Evolutionary conservation across 2,329 filamentous ascomycete genomes (phyloP), one percentile per base, ranked within the genome.

Genomic region (Conoideocrella luteorostrata): DNA sequence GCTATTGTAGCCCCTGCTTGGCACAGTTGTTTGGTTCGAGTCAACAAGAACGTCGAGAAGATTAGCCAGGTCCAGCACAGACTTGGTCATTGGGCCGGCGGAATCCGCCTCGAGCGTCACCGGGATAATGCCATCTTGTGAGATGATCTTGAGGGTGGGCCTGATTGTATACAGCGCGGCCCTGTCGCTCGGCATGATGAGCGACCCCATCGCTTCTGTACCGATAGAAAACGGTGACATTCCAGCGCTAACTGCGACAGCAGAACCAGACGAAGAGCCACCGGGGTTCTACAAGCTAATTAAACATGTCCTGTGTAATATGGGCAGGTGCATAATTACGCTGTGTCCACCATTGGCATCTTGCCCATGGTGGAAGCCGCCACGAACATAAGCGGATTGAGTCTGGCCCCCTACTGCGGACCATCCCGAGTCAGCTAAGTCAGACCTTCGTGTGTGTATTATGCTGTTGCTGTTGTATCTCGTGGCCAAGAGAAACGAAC

Each of bases 201-300:
- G 26, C 13, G 26, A 29, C 7, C 26, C 26, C 13, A 13, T 29
- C 9, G 9, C 13, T 29, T 29, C 26, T 13, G 26, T 13, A 9
- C 26, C 38, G 17, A 46, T 41, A 11, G 44, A 36, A 18, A 46
- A n/a, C 21, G 44, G 44, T 17, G 30, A 24, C n/a, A 43, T 42
- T 12, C 44, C 44, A 37, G 39, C 39, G 11, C 39, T 39, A 17
- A 46, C 32, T 17, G 39, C 44, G 6, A 46, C 32, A 24, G 44
- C 44, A 26, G 39, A 43, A 13, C 44, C 44, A 3, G 44, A 42
- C n/a, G 44, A 46, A 18, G 44, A 46, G 22, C 44, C 44, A 18
- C 28, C 44, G 9, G 44, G 44, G 11, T 29, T 37, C 44, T 46
- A 23, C 26, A n/a, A 9, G 26, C 13, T 29, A 29, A 9, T 29